Percentiles rank a stretch among this genome's conserved stretches.
Evolutionary conservation across 2,329 filamentous ascomycete species (phyloP).

Genomic region (Dactylellina cionopaga): DNA sequence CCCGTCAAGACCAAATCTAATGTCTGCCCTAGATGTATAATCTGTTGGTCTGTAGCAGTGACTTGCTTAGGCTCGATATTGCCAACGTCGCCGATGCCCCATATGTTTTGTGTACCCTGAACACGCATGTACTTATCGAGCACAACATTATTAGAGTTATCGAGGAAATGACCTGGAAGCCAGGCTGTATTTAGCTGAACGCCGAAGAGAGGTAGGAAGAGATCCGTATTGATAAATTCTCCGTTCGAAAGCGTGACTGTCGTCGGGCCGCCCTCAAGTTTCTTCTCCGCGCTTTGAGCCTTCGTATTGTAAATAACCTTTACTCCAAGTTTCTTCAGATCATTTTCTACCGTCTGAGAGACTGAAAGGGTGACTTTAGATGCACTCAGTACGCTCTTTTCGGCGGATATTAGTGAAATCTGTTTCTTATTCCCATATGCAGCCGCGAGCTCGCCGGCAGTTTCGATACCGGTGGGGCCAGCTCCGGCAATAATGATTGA

Average conservation of each 20-base stretch:
- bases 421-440: conserved; percentile 49
- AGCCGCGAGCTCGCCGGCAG: conserved; percentile 58
- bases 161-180: conserved; percentile 38
- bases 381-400: conserved; percentile 10
- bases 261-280: conserved; percentile 8
- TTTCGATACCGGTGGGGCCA: conserved; percentile 59
- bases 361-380: conserved; percentile 28
- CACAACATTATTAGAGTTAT: conserved; percentile 46
- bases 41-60: conserved; percentile 51
- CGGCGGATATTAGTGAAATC: conserved; percentile 42
- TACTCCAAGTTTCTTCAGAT: conserved; percentile 49
- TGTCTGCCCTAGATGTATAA: conserved; percentile 52
- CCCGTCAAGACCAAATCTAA: conserved; percentile 45
- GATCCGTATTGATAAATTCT: conserved; percentile 29
- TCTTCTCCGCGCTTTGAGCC: conserved; percentile 19
- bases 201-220: conserved; percentile 52
- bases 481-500: conserved; percentile 59
- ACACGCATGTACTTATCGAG: conserved; percentile 53
- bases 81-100: conserved; percentile 54
- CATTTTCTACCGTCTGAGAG: conserved; percentile 36
- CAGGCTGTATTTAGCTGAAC: conserved; percentile 49
- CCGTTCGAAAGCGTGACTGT: conserved; percentile 48
- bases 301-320: conserved; percentile 40
- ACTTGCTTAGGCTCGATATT: conserved; percentile 53
- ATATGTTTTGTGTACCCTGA: conserved; percentile 47